These are phyloP conservation scores for Datura wrightii DNA, from an alignment of 257 asterid genomes.

Conservation along the genomic window DNA sequence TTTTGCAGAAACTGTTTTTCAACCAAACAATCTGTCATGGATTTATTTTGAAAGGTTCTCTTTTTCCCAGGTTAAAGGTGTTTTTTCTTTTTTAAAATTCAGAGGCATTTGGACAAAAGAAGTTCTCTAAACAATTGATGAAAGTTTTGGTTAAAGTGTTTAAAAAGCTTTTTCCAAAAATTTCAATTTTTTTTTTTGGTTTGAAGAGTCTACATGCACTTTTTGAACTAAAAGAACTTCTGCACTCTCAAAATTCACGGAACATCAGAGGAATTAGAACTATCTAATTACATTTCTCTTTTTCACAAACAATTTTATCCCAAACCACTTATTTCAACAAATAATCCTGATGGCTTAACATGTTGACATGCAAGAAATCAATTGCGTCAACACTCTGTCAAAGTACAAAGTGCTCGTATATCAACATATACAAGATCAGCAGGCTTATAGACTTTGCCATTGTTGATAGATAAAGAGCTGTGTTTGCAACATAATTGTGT, in stretches of 20 bases:
- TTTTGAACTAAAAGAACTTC: background rate
- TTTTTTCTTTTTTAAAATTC: background rate
- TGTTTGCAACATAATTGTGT: background rate
- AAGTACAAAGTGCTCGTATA: background rate
- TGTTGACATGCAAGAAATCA: background rate
- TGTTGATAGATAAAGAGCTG: background rate
- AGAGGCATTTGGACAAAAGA: background rate
- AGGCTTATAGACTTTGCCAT: background rate
- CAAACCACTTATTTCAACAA: background rate
- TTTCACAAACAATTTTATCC: too few relatives aligned
- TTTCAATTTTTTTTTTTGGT: background rate
- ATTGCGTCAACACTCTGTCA: background rate
- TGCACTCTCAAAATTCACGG: background rate
- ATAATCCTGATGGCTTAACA: background rate
- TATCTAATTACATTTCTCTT: background rate
- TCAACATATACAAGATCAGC: background rate
- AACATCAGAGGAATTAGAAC: background rate
- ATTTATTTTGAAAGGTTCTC: background rate
- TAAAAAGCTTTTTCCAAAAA: background rate
- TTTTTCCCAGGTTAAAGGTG: background rate
- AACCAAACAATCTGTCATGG: background rate
- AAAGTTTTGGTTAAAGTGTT: background rate
- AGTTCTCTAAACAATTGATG: background rate
- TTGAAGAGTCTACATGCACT: background rate
- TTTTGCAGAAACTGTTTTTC: background rate